Evolutionary conservation across 805 yeast genomes (phyloP), one percentile per base, ranked within the genome.

Genomic region (Zygoascus flipseniorum): DNA sequence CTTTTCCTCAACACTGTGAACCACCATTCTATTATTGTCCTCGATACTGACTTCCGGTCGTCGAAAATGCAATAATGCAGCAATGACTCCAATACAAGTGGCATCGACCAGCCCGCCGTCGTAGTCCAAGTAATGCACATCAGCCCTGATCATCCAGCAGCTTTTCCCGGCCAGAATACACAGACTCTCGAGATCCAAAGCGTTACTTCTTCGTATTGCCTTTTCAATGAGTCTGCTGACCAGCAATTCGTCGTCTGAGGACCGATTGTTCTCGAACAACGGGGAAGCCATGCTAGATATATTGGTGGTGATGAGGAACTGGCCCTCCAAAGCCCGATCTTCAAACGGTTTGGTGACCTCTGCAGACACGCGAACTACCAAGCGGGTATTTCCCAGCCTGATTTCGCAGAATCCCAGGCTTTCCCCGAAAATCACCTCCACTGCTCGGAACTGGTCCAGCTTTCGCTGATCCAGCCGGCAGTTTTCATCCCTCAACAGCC

Each of bases 61-160:
- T 53, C 79, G 79, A 69, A 81, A 93, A 66, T 90, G 97, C 59
- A 83, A 74, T 52, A 93, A 73, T 0, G 87, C 96, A 8, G 92
- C 80, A 78, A 89, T 85, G 8, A 89, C 97, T 0, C 93, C 98
- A 53, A 89, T 76, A 69, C 96, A 87, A 43, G 92, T 84, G 6
- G 89, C 86, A 68, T 93, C 99, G 43, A 90, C 83, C 48, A 93
- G 77, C 18, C 95, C 95, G 43, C 99, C 99, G 69, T 93, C 99
- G 64, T 81, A 89, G 65, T 89, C 85, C 54, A 93, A 70, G 62
- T 87, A 86, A 64, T 89, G 95, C 16, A 93, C 81, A 65, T 90
- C 97, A 0, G 95, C 97, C 54, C 95, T 78, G 11, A 93, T 75
- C 53, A 82, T 77, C 99, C 99, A 93, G 65, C 95, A 89, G 59